These are phyloP conservation scores for Helianthus tuberosus DNA, from an alignment of 129 eudicot genomes.

Conservation along the genomic window DNA sequence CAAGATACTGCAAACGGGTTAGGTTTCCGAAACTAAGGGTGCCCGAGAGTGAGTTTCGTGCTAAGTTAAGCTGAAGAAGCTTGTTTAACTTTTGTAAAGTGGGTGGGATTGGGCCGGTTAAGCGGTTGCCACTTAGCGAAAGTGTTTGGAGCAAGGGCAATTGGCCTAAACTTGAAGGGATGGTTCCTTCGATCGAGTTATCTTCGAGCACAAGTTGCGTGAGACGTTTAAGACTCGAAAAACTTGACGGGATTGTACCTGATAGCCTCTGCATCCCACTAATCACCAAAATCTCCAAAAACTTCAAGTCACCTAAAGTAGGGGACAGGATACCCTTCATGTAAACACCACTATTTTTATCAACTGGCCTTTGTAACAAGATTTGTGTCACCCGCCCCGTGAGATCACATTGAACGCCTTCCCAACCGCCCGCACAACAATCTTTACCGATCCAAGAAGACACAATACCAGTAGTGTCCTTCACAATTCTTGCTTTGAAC, in stretches of 20 bases:
- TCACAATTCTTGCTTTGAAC: conserved; percentile 62
- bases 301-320: conserved; percentile 58
- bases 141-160: conserved; percentile 55
- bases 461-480: conserved; percentile 72
- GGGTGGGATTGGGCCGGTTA: conserved; percentile 69
- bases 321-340: conserved; percentile 83
- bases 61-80: conserved; percentile 65
- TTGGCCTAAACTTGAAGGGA: conserved; percentile 66
- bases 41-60: conserved; percentile 60
- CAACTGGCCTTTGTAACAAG: conserved; percentile 62
- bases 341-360: conserved; percentile 34
- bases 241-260: conserved; percentile 68
- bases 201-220: conserved; percentile 78
- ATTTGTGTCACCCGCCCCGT: conserved; percentile 71
- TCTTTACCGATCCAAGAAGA: conserved; percentile 76
- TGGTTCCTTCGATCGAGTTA: conserved; percentile 57
- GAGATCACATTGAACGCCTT: conserved; percentile 72
- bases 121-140: conserved; percentile 60
- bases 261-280: conserved; percentile 79
- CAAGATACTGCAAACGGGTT: conserved; percentile 60
- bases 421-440: conserved; percentile 91
- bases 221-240: conserved; percentile 53
- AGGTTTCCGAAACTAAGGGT: conserved; percentile 43
- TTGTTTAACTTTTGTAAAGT: conserved; percentile 45
- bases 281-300: conserved; percentile 68